These are phyloP conservation scores for Penicillium janthinellum DNA, from an alignment of 2,329 filamentous ascomycete genomes.

Conservation along the genomic window DNA sequence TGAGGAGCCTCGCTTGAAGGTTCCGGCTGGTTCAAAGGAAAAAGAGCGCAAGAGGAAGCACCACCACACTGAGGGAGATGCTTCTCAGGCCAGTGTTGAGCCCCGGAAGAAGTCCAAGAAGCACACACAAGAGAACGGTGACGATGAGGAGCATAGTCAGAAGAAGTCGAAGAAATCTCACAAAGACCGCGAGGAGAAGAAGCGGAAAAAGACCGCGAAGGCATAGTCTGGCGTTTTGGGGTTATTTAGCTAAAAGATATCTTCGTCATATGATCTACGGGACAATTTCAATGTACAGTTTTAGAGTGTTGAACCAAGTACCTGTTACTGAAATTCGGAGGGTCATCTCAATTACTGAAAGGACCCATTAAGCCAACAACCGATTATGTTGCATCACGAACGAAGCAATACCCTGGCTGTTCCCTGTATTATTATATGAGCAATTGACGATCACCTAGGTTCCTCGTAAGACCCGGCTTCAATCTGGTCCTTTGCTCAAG, in stretches of 20 bases:
- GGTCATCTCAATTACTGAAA: background rate
- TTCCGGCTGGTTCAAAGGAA: slow-evolving; percentile 29
- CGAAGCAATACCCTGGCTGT: background rate
- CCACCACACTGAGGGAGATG: slow-evolving; percentile 34
- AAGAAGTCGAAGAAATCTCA: slow-evolving; percentile 37
- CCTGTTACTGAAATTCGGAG: background rate
- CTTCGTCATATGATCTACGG: slow-evolving; percentile 23
- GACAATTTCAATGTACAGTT: slow-evolving; percentile 24
- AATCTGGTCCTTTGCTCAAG: background rate
- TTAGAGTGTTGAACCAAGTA: slow-evolving; percentile 1
- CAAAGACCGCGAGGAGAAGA: slow-evolving; percentile 45
- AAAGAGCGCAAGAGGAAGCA: slow-evolving; percentile 45
- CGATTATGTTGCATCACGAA: background rate
- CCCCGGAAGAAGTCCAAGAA: slow-evolving; percentile 47
- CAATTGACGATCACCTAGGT: background rate
- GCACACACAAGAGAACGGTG: slow-evolving; percentile 27
- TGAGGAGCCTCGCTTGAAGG: slow-evolving; percentile 37
- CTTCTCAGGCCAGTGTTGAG: slow-evolving; percentile 22
- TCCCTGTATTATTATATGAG: background rate
- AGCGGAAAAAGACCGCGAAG: slow-evolving; percentile 43
- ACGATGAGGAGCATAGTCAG: slow-evolving; percentile 19
- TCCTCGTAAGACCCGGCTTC: background rate
- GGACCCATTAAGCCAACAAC: no score
- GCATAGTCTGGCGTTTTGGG: slow-evolving; percentile 28
- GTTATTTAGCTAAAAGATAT: slow-evolving; percentile 22